These are phyloP conservation scores for Fagus crenata DNA, from an alignment of 306 rosid genomes.

Conservation along the genomic window DNA sequence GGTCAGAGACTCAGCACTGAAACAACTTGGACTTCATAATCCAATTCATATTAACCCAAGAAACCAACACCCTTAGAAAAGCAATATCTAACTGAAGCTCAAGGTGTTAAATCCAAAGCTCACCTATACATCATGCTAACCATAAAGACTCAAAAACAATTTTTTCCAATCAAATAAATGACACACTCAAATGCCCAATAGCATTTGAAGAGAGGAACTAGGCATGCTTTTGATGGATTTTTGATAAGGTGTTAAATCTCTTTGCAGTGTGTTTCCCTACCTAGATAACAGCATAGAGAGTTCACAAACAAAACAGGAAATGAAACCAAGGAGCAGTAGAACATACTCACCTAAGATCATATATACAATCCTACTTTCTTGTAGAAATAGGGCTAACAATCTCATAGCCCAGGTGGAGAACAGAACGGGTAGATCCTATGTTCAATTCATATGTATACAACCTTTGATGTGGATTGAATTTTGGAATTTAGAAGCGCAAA, in stretches of 20 bases:
- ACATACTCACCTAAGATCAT: slow-evolving; percentile 3
- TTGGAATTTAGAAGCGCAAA: background rate
- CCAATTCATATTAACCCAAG: background rate
- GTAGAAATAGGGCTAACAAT: background rate
- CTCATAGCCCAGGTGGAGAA: background rate
- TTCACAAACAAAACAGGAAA: background rate
- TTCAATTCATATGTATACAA: background rate
- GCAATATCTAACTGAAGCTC: background rate
- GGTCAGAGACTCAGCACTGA: background rate
- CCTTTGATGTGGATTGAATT: background rate
- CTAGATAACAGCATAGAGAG: background rate
- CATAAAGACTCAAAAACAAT: background rate
- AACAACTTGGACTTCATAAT: background rate
- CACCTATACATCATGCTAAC: background rate
- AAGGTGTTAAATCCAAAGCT: background rate
- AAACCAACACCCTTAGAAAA: background rate
- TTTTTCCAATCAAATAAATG: background rate
- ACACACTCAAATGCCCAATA: background rate
- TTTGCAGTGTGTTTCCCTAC: background rate
- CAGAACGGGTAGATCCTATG: background rate
- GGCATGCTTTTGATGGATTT: background rate
- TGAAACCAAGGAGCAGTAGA: too few relatives aligned
- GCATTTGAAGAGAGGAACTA: background rate
- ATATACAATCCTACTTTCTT: background rate
- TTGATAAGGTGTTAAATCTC: background rate